Evolutionary conservation across 2,329 filamentous ascomycete genomes (phyloP), one percentile per base, ranked within the genome.

Genomic region (Sclerotinia subarctica): DNA sequence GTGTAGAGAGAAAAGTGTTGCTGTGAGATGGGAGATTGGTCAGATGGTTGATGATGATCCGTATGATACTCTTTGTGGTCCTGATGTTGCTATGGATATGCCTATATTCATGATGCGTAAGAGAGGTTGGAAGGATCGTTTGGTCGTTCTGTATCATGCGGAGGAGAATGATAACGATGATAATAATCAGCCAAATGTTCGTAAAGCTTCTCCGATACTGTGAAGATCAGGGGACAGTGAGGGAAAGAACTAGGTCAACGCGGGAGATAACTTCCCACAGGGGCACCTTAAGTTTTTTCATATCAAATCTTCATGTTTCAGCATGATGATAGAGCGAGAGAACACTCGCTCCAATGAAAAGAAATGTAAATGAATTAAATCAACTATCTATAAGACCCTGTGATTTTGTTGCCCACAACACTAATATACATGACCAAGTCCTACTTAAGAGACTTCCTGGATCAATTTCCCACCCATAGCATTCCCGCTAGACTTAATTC

Each of bases 401-500:
- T 38, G 8, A 21, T n/a, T 26, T 19, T 6, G 10, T 5, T 38
- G 19, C 11, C 10, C 1, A 15, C 19, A 15, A 13, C 24, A 11
- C 29, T 51, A 63, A 11, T 63, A 13, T 21, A 51, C 59, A 63
- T 51, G n/a, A 38, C 10, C 38, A 51, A 19, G 11, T 5, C 26
- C 21, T 11, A 35, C 5, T 8, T 13, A 76, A 56, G 72, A 72
- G 24, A 79, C 74, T 59, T 79, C 76, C 68, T 77, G 69, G 59
- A 78, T 75, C 70, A 78, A 72, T 67, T 75, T 78, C 2, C 73
- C 74, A 35, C 70, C 73, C 71, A 72, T 72, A 1, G 58, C 67
- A 68, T 59, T 49, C n/a, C 53, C 53, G 11, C 21, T 46, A 62
- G 69, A 54, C 69, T 76, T 76, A 1, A 71, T 69, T 53, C 71